These are phyloP conservation scores for Colletotrichum sp. DNA, from an alignment of 2,329 filamentous ascomycete species.

Conservation along the genomic window DNA sequence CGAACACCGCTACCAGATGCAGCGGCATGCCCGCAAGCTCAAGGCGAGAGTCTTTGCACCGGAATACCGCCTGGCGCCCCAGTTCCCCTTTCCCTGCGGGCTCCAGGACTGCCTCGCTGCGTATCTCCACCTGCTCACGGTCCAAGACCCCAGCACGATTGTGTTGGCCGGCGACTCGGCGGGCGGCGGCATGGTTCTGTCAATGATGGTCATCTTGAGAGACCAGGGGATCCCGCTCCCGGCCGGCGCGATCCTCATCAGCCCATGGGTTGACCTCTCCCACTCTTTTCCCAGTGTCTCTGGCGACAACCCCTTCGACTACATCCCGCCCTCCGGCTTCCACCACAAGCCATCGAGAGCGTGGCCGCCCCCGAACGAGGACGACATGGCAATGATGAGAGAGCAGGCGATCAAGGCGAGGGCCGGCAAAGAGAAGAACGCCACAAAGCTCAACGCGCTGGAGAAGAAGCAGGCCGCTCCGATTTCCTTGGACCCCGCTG, in stretches of 20 bases:
- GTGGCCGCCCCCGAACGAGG: slow-evolving; percentile 91
- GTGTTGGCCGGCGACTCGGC: slow-evolving; percentile 92
- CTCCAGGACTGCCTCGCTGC: slow-evolving; percentile 88
- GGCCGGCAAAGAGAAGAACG: slow-evolving; percentile 23
- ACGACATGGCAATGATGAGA: slow-evolving; percentile 66
- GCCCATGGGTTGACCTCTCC: slow-evolving; percentile 94
- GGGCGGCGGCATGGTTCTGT: slow-evolving; percentile 87
- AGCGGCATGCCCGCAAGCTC: slow-evolving; percentile 91
- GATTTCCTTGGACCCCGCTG: slow-evolving; percentile 23
- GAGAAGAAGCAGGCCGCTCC: slow-evolving; percentile 38
- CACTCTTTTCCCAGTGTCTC: slow-evolving; percentile 95
- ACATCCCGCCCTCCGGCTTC: slow-evolving; percentile 87
- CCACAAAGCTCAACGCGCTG: slow-evolving; percentile 24
- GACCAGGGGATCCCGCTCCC: slow-evolving; percentile 85
- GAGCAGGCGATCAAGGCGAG: slow-evolving; percentile 51
- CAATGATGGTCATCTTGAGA: slow-evolving; percentile 77
- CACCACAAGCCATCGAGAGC: slow-evolving; percentile 85
- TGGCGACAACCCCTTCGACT: slow-evolving; percentile 75
- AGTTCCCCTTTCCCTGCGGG: slow-evolving; percentile 95
- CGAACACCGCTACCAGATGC: slow-evolving; percentile 97
- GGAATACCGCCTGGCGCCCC: slow-evolving; percentile 84
- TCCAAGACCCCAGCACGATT: slow-evolving; percentile 81
- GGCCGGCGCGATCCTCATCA: slow-evolving; percentile 88
- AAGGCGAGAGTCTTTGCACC: slow-evolving; percentile 89
- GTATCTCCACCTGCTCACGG: slow-evolving; percentile 80